These are phyloP conservation scores for Microcera coccophila DNA, from an alignment of 2,329 filamentous ascomycete genomes.

Conservation along the genomic window DNA sequence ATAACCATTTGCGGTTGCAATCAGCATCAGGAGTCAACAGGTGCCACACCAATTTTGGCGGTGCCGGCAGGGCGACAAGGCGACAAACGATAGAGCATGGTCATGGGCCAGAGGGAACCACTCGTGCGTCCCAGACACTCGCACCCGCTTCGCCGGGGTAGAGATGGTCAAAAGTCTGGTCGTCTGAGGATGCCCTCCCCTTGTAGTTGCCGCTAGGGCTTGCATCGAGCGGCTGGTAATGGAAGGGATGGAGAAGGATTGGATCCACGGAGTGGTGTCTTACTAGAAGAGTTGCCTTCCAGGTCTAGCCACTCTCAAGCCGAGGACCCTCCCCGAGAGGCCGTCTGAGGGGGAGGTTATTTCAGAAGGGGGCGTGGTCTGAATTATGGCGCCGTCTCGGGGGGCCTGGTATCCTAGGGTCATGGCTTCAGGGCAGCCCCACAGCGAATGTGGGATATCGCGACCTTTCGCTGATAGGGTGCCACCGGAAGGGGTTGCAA, in stretches of 20 bases:
- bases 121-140: conserved; percentile 19
- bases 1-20: conserved; percentile 14
- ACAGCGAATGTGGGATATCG: conserved; percentile 22
- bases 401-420: conserved; percentile 8
- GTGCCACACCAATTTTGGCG: conserved; percentile 22
- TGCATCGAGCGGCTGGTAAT: conserved; percentile 10
- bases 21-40: conserved; percentile 8
- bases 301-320: conserved; percentile 15
- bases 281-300: conserved; percentile 8
- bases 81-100: conserved; percentile 23
- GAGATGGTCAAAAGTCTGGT: conserved; percentile 18
- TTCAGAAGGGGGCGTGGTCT: conserved; percentile 5
- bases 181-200: conserved; percentile 19
- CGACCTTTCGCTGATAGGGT: conserved; percentile 19
- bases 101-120: conserved; percentile 5
- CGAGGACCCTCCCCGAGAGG: conserved; percentile 1
- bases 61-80: conserved; percentile 20
- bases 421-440: conserved; percentile 15
- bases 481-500: conserved; percentile 22
- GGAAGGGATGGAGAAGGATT: conserved; percentile 32
- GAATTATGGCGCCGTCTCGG: conserved; percentile 13
- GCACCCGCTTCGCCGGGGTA: conserved; percentile 18
- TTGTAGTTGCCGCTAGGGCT: conserved; percentile 25
- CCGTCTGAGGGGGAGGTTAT: conserved; percentile 5
- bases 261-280: conserved; percentile 23